Evolutionary conservation across 2,329 filamentous ascomycete species (phyloP).

Genomic region (Penicillium sp.): DNA sequence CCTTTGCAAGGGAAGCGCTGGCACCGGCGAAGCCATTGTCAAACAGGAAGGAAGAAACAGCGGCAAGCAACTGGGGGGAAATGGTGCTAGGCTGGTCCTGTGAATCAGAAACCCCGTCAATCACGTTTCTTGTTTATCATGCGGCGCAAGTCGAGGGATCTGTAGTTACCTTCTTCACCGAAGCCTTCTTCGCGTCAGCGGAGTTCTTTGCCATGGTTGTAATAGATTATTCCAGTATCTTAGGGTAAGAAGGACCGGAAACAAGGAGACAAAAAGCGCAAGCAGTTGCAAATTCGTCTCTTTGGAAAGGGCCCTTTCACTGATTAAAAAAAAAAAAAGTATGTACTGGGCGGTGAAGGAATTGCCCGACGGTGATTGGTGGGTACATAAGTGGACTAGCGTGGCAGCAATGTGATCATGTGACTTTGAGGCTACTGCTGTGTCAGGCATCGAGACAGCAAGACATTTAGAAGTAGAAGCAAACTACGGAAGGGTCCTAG

Average conservation of each 20-base stretch:
- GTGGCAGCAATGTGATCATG: not conserved
- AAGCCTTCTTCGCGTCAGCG: constrained; percentile 20
- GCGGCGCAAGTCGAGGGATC: not conserved
- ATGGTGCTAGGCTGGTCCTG: constrained; percentile 24
- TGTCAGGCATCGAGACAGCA: not conserved
- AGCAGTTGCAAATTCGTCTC: not conserved
- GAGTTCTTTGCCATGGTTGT: constrained; percentile 30
- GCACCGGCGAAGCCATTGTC: constrained; percentile 62
- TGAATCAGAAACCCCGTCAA: not conserved
- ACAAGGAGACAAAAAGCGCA: not conserved
- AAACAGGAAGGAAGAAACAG: constrained; percentile 63
- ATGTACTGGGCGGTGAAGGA: constrained; percentile 25
- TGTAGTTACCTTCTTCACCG: constrained; percentile 23
- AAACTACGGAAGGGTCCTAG: not conserved
- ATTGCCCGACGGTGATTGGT: constrained; percentile 20
- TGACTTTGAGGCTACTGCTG: not conserved
- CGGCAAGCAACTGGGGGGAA: constrained; percentile 58
- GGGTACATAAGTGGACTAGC: constrained; percentile 5
- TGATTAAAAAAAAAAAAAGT: constrained; percentile 22
- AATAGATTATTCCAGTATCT: not conserved
- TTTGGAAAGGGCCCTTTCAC: constrained; percentile 15
- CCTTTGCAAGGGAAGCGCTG: constrained; percentile 59
- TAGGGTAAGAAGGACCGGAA: not conserved
- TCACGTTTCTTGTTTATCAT: not conserved
- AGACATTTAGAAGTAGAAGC: not conserved